Percentiles rank a stretch among this genome's conserved stretches.
Evolutionary conservation across 169 alveolate species (phyloP).

Genomic region (Plasmodium knowlesi): DNA sequence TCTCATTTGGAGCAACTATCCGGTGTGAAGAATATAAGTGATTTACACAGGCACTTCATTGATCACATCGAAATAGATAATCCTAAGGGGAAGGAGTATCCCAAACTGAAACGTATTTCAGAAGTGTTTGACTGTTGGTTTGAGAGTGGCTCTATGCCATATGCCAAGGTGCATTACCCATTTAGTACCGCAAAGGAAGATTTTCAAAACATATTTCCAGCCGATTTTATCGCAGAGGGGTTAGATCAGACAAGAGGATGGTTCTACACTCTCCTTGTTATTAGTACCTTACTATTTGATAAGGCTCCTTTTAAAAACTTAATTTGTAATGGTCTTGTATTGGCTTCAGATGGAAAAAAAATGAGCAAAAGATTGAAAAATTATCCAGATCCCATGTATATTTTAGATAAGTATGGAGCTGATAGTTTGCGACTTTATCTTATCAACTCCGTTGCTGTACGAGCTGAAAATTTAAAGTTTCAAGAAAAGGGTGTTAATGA

Average conservation of each 20-base stretch:
- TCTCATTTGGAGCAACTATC: slow-evolving; percentile 87
- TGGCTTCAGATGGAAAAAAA: slow-evolving; percentile 98
- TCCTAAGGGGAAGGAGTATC: slow-evolving; percentile 94
- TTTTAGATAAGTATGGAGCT: slow-evolving; percentile 94
- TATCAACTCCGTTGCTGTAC: slow-evolving; percentile 96
- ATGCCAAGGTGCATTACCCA: slow-evolving; percentile 98
- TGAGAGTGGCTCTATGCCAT: slow-evolving; percentile 99
- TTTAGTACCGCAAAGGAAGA: slow-evolving; percentile 91
- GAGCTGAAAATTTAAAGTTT: slow-evolving; percentile 96
- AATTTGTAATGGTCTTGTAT: slow-evolving; percentile 96
- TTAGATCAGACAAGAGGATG: slow-evolving; percentile 99
- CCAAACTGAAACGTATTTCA: slow-evolving; percentile 88
- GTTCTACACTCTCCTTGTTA: slow-evolving; percentile 95
- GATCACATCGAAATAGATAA: slow-evolving; percentile 98
- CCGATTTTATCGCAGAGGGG: slow-evolving; percentile 99
- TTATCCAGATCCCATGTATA: slow-evolving; percentile 95
- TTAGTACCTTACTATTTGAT: slow-evolving; percentile 94
- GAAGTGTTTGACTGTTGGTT: slow-evolving; percentile 99
- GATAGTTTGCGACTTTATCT: slow-evolving; percentile 96
- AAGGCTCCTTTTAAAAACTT: slow-evolving; percentile 95
- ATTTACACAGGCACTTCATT: slow-evolving; percentile 97
- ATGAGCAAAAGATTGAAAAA: slow-evolving; percentile 98
- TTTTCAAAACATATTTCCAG: slow-evolving; percentile 95
- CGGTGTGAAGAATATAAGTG: slow-evolving; percentile 88
- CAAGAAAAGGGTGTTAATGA: slow-evolving; percentile 94